phyloP scores from a whole-genome alignment of 2,329 filamentous ascomycete genomes.

The Microsporum canis region DNA sequence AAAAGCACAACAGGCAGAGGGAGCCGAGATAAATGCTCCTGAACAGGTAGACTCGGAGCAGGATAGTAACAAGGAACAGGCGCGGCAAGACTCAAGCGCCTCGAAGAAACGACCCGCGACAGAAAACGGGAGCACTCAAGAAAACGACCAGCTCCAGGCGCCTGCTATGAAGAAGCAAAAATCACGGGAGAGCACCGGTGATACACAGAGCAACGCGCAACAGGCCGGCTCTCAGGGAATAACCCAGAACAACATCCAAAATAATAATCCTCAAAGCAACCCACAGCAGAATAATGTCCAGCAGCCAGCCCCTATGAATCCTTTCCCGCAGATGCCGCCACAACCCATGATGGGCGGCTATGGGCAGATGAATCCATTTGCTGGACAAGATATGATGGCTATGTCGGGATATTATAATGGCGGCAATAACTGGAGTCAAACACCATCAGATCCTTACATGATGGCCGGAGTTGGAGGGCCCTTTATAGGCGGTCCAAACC shows the following conservation, averaged over 20 bases:
- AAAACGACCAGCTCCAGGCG: conserved; percentile 35
- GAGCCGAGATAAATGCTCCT: conserved; percentile 18
- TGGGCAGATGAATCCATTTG: neutral
- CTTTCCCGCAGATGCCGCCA: neutral
- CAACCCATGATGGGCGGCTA: neutral
- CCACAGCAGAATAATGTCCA: neutral
- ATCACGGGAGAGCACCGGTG: conserved; percentile 27
- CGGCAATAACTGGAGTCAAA: neutral
- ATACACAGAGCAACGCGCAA: neutral
- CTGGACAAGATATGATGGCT: neutral
- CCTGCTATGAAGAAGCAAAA: conserved; percentile 34
- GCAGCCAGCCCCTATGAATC: neutral
- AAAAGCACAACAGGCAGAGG: conserved; percentile 35
- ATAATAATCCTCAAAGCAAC: neutral
- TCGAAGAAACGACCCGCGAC: conserved; percentile 77
- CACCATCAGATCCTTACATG: neutral
- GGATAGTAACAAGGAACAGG: conserved; percentile 6
- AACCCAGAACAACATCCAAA: neutral
- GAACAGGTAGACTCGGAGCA: neutral
- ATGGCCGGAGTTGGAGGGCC: neutral
- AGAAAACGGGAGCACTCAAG: conserved; percentile 50
- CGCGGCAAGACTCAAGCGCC: conserved; percentile 19
- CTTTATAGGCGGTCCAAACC: neutral
- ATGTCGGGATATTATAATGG: neutral
- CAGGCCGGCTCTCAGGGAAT: neutral